These are phyloP conservation scores for Lichtheimia hyalospora DNA, from an alignment of 371 early-diverging fungal genomes.

Conservation along the genomic window DNA sequence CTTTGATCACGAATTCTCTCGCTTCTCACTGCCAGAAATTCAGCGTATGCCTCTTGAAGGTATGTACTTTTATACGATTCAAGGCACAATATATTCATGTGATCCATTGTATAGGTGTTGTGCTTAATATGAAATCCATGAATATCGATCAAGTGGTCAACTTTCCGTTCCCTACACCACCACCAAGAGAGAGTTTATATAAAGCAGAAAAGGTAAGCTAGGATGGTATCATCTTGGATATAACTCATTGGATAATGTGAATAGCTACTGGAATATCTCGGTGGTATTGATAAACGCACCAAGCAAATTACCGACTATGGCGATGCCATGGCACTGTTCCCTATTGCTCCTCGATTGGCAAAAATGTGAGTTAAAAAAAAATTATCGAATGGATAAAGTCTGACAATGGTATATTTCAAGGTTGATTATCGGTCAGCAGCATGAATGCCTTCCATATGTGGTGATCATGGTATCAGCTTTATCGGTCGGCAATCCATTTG, in stretches of 20 bases:
- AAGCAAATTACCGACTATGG: slow-evolving; percentile 89
- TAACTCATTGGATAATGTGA: neutral
- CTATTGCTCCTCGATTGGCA: slow-evolving; percentile 92
- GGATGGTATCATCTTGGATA: neutral
- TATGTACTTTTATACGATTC: neutral
- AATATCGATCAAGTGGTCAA: slow-evolving; percentile 90
- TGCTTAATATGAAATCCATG: slow-evolving; percentile 96
- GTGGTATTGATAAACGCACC: slow-evolving; percentile 66
- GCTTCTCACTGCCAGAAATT: slow-evolving; percentile 93
- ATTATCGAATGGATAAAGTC: neutral
- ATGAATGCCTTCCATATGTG: slow-evolving; percentile 80
- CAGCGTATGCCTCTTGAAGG: slow-evolving; percentile 93
- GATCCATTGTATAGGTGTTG: slow-evolving; percentile 53
- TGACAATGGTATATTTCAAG: slow-evolving; percentile 19
- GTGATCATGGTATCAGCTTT: slow-evolving; percentile 90
- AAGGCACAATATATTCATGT: neutral
- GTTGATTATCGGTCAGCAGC: slow-evolving; percentile 84
- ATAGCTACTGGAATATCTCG: slow-evolving; percentile 65
- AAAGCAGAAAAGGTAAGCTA: slow-evolving; percentile 64
- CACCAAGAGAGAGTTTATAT: slow-evolving; percentile 62
- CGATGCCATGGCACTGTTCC: slow-evolving; percentile 87
- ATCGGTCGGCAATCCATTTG: slow-evolving; percentile 85
- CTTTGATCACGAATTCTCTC: slow-evolving; percentile 88
- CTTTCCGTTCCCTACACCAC: slow-evolving; percentile 96
- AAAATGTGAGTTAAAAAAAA: slow-evolving; percentile 70